phyloP scores from a whole-genome alignment of 192 early-diverging fungal genomes.

The Coemansia sp. region DNA sequence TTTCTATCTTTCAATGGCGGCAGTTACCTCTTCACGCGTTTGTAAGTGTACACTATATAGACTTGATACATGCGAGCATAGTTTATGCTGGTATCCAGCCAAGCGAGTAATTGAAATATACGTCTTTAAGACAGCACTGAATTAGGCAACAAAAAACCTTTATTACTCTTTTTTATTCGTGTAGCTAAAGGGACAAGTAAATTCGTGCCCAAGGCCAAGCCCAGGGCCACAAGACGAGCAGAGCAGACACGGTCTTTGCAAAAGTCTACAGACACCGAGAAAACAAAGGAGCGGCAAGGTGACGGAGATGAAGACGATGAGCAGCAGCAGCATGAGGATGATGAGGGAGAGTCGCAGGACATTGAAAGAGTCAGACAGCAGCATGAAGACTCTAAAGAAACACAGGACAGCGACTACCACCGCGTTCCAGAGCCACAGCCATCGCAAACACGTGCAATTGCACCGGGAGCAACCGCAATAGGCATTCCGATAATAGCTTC shows the following conservation, averaged over 20 bases:
- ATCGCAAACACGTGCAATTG: background rate
- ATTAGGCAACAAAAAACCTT: background rate
- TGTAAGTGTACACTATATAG: constrained; percentile 19
- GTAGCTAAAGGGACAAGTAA: constrained; percentile 41
- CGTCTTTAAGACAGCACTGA: background rate
- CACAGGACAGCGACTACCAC: constrained; percentile 1
- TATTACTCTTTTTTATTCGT: background rate
- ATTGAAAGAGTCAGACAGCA: background rate
- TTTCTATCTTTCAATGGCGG: constrained; percentile 15
- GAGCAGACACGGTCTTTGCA: background rate
- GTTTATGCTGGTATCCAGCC: too few species aligned
- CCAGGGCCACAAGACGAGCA: constrained; percentile 15
- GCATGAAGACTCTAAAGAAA: too few species aligned
- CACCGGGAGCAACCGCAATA: background rate
- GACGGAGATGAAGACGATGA: background rate
- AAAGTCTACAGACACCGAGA: constrained; percentile 1
- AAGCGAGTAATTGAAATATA: too few species aligned
- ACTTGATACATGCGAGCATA: background rate
- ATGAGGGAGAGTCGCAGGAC: background rate
- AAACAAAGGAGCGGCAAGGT: background rate
- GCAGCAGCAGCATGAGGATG: too few species aligned
- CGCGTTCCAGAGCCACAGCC: constrained; percentile 11
- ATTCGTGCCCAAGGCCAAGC: constrained; percentile 46
- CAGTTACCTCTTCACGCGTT: constrained; percentile 33
- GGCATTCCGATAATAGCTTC: constrained; percentile 1